A percentile compares a stretch with the other conserved stretches of the same genome.
Evolutionary conservation across 345 rosid genomes (phyloP).

Genomic region (Eucalyptus urophylla): DNA sequence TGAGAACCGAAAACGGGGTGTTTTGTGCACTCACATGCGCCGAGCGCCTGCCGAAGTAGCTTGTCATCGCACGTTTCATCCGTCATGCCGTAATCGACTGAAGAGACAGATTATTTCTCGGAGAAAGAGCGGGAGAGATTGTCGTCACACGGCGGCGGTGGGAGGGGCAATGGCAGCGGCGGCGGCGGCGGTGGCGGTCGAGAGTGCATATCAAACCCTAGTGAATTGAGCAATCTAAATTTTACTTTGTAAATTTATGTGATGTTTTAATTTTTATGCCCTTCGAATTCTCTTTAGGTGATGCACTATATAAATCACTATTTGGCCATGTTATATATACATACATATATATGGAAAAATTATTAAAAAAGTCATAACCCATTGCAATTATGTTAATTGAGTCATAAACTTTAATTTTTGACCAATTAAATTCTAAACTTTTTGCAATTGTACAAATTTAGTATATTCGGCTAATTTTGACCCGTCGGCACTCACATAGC

Average conservation of each 20-base stretch:
- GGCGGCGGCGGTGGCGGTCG: rapidly evolving
- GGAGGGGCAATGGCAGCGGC: not conserved
- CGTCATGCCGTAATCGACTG: not conserved
- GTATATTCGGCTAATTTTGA: too few species aligned
- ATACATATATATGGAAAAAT: too few species aligned
- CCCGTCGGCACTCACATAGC: rapidly evolving
- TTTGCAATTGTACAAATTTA: too few species aligned
- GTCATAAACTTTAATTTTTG: too few species aligned
- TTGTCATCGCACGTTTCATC: not conserved
- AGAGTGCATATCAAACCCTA: not conserved
- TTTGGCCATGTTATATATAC: not conserved
- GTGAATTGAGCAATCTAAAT: not conserved
- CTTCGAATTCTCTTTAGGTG: not conserved
- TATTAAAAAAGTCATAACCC: too few species aligned
- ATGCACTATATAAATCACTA: not conserved
- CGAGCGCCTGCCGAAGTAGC: not conserved
- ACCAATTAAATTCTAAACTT: too few species aligned
- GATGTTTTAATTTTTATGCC: not conserved
- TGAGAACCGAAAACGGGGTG: not conserved
- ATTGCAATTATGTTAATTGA: rapidly evolving
- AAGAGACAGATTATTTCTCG: not conserved
- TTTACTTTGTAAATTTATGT: not conserved
- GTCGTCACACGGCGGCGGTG: not conserved
- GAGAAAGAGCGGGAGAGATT: not conserved
- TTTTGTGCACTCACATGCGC: not conserved